These are phyloP conservation scores for Mercurialis annua DNA, from an alignment of 345 rosid genomes.

Conservation along the genomic window DNA sequence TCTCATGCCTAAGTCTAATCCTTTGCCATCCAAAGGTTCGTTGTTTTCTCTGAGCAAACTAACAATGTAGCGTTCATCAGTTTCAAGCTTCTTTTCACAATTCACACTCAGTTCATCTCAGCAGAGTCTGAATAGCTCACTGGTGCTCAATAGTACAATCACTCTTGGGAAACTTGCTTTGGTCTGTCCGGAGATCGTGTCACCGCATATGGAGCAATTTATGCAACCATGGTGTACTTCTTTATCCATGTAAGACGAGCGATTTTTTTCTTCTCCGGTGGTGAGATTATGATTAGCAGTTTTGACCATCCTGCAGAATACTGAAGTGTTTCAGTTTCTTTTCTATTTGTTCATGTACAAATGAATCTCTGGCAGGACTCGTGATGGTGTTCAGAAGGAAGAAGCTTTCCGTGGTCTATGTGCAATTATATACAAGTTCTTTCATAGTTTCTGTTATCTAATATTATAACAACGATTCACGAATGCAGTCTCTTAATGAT, in stretches of 20 bases:
- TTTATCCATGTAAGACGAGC: slow-evolving; percentile 71
- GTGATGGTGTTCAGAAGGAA: slow-evolving; percentile 93
- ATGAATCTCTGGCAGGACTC: slow-evolving; percentile 53
- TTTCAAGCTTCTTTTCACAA: not conserved
- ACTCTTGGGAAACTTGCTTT: slow-evolving; percentile 95
- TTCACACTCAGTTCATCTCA: not conserved
- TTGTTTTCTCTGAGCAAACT: not conserved
- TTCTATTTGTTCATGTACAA: not conserved
- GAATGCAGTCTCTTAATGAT: slow-evolving; percentile 1
- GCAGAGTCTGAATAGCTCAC: slow-evolving; percentile 80
- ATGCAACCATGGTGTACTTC: slow-evolving; percentile 93
- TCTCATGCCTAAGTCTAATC: slow-evolving; percentile 63
- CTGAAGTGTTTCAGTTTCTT: too few relatives aligned
- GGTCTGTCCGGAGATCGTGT: slow-evolving; percentile 92
- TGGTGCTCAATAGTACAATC: slow-evolving; percentile 90
- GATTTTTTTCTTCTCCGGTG: not conserved
- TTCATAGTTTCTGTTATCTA: not conserved
- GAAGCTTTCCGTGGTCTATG: slow-evolving; percentile 95
- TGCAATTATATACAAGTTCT: slow-evolving; percentile 58
- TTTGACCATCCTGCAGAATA: too few relatives aligned
- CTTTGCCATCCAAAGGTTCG: slow-evolving; percentile 75
- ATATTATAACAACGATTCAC: not conserved
- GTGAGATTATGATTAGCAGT: not conserved
- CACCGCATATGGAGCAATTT: slow-evolving; percentile 97
- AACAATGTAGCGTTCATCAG: not conserved